These are phyloP conservation scores for Russula compacta DNA, from an alignment of 768 basidiomycete species.

Conservation along the genomic window DNA sequence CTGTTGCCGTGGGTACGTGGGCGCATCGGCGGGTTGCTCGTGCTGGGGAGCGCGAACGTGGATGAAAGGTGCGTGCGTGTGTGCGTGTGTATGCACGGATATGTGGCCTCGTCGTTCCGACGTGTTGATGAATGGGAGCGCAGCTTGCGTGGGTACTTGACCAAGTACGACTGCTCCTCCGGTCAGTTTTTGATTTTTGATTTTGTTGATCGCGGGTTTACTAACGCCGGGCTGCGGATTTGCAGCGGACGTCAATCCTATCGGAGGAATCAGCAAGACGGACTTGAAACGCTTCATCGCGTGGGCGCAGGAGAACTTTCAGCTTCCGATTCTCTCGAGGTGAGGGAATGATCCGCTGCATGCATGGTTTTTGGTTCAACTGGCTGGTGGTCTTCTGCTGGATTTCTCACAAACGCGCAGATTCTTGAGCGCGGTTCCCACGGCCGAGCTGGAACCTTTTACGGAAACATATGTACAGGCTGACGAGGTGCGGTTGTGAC, in stretches of 20 bases:
- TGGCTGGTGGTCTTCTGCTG: no score
- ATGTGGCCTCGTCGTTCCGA: not conserved
- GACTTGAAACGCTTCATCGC: constrained; percentile 94
- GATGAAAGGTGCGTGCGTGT: constrained; percentile 71
- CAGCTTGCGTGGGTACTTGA: constrained; percentile 91
- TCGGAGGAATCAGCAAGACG: constrained; percentile 96
- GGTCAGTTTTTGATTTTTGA: constrained; percentile 33
- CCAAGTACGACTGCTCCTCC: constrained; percentile 96
- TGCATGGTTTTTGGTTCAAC: no score
- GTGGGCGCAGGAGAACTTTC: constrained; percentile 68
- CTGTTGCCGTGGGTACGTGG: constrained; percentile 89
- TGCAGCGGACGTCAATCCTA: constrained; percentile 93
- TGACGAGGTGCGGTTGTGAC: constrained; percentile 62
- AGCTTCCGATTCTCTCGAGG: constrained; percentile 77
- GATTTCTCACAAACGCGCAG: constrained; percentile 35
- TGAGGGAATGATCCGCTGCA: constrained; percentile 23
- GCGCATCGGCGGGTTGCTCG: constrained; percentile 74
- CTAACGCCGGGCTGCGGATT: not conserved
- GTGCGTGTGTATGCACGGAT: not conserved
- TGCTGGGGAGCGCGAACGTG: constrained; percentile 96
- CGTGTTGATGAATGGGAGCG: not conserved
- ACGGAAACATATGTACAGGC: constrained; percentile 91
- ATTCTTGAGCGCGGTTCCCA: constrained; percentile 86
- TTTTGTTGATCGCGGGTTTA: constrained; percentile 12
- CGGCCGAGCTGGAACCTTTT: constrained; percentile 94